Conservation (phyloP, 106 monocot species). For the Ottelia alismoides region DNA sequence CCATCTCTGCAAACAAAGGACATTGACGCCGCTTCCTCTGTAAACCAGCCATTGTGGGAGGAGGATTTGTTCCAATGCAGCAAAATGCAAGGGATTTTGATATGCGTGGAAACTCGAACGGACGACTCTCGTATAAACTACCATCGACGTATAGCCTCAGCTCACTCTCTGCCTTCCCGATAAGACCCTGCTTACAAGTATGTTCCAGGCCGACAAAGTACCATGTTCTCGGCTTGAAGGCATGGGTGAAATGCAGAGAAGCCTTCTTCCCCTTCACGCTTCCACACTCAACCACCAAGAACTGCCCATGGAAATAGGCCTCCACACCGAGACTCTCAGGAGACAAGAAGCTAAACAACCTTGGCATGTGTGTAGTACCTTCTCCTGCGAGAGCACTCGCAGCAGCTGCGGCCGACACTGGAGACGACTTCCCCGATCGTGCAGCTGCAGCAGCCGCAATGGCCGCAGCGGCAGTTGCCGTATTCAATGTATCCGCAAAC, state of each 20-base stretch:
- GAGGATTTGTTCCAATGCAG: conserved; percentile 95
- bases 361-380: conserved; percentile 80
- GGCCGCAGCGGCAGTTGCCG: conserved; percentile 88
- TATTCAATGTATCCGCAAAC: conserved; percentile 82
- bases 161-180: conserved; percentile 88
- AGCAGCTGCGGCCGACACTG: conserved; percentile 88
- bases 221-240: conserved; percentile 83
- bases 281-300: conserved; percentile 80
- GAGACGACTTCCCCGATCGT: conserved; percentile 66
- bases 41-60: conserved; percentile 75
- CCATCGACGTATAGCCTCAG: conserved; percentile 89
- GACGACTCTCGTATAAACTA: conserved; percentile 64
- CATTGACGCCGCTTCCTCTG: conserved; percentile 68
- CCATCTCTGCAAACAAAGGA: conserved; percentile 94
- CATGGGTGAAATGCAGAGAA: conserved; percentile 72
- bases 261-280: conserved; percentile 78
- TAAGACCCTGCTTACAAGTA: conserved; percentile 62
- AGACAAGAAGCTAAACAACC: conserved; percentile 87
- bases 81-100: conserved; percentile 85
- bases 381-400: conserved; percentile 86
- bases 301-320: conserved; percentile 96
- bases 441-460: conserved; percentile 72
- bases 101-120: conserved; percentile 77
- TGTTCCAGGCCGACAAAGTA: conserved; percentile 94
- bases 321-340: conserved; percentile 79